Base-by-base conservation (phyloP, 345 rosid genomes). In the Ailanthus altissimus region DNA sequence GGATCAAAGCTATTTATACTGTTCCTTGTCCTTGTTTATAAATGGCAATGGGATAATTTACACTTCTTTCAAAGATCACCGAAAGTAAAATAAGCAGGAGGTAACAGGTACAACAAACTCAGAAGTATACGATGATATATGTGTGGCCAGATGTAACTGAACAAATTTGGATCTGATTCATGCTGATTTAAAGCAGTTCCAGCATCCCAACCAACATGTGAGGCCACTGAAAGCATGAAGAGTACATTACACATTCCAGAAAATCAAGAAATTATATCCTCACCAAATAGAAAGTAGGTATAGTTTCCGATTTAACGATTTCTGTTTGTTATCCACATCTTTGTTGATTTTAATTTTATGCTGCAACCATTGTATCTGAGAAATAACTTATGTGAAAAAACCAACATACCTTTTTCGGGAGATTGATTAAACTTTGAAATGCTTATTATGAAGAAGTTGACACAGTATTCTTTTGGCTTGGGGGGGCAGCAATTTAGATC, bases 101-200 rank as follows among this genome's bases (percentile, higher is more conserved):
- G 16, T n/a, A 66, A 10, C 21, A 8, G 5, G 32, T 25, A 56
- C 28, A 32, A 16, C 23, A 70, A 70, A 36, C 58, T 16, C 25
- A 70, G 50, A 54, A 6, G 4, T 16, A 15, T 15, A 12, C 4
- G 15, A n/a, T 25, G 13, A 4, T 40, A 9, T 8, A 21, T 18
- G 54, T 16, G 54, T 46, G 60, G 67, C 45, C 45, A 45, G 57
- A 46, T 73, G 67, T 60, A 60, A 59, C 76, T 20, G 67, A 73
- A 73, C 28, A 59, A 47, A 47, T 46, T 61, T 73, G 8, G 57
- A 47, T 28, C 12, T 11, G 59, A 32, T 61, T 26, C 6, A 25
- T 28, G 69, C 68, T 47, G 59, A 46, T 46, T 32, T 61, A 61
- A 74, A 61, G 46, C 25, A 5, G 46, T 0, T 74, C 47, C 59